Conservation (phyloP, 805 yeast genomes). For the Tetrapisispora pingtungensis region DNA sequence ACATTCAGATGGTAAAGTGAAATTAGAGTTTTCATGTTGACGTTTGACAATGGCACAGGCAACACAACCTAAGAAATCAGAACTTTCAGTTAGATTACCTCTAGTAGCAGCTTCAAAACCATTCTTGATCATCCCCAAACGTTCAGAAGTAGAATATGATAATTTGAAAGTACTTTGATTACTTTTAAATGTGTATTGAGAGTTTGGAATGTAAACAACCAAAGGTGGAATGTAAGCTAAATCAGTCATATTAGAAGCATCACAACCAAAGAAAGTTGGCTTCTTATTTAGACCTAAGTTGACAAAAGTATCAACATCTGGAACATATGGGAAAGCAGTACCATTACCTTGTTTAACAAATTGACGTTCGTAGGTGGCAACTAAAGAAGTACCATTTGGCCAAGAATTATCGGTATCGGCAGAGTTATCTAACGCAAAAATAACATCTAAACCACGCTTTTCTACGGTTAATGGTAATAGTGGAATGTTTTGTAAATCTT, state of each 20-base stretch:
- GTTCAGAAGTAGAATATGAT: constrained; percentile 49
- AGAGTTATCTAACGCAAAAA: constrained; percentile 58
- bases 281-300: constrained; percentile 50
- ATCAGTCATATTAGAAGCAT: constrained; percentile 49
- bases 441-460: constrained; percentile 50
- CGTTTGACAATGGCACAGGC: constrained; percentile 79
- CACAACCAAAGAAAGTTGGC: constrained; percentile 82
- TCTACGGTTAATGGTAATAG: constrained; percentile 50
- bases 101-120: constrained; percentile 68
- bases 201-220: constrained; percentile 68
- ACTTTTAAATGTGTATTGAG: constrained; percentile 53
- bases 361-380: constrained; percentile 49
- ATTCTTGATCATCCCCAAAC: constrained; percentile 51
- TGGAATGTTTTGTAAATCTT: constrained; percentile 57
- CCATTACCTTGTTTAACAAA: constrained; percentile 42
- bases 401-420: constrained; percentile 53
- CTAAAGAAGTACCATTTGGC: constrained; percentile 62
- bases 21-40: constrained; percentile 57
- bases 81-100: constrained; percentile 56
- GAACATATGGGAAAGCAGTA: constrained; percentile 73
- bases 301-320: constrained; percentile 53
- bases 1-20: constrained; percentile 59
- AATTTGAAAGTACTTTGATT: constrained; percentile 67
- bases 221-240: constrained; percentile 56
- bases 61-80: constrained; percentile 63